These are phyloP conservation scores for Lasiodiplodia theobromae DNA, from an alignment of 2,329 filamentous ascomycete species.

Conservation along the genomic window DNA sequence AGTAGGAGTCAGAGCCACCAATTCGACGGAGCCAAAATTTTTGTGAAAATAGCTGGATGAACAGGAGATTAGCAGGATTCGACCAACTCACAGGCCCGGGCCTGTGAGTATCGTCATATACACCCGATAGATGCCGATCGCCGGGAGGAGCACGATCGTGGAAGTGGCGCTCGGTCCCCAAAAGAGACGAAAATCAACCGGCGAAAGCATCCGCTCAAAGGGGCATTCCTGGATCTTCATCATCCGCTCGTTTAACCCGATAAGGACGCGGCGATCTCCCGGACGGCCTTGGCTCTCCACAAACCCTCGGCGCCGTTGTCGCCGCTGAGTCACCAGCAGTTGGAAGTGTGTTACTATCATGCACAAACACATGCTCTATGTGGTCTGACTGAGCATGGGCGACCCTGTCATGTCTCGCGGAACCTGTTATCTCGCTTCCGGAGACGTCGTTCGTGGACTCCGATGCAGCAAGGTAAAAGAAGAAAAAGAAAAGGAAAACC, in stretches of 20 bases:
- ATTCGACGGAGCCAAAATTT: neutral
- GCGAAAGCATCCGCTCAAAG: neutral
- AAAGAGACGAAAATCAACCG: neutral
- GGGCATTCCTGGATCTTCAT: slow-evolving; percentile 2
- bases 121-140: neutral
- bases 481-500: neutral
- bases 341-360: neutral
- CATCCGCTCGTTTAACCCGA: slow-evolving; percentile 5
- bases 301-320: too few species aligned
- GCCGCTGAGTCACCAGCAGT: too few species aligned
- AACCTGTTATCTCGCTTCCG: neutral
- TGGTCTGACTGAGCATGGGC: neutral
- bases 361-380: neutral
- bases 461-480: neutral
- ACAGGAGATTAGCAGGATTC: neutral
- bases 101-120: neutral
- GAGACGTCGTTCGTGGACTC: neutral
- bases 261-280: slow-evolving; percentile 14
- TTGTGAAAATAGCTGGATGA: neutral
- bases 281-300: slow-evolving; percentile 6
- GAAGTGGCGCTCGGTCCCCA: slow-evolving; percentile 6
- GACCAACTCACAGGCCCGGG: neutral
- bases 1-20: neutral
- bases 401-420: neutral
- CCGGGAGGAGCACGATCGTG: neutral